phyloP scores from a whole-genome alignment of 352 stramenopile genomes.

The Achlya hypogyna region DNA sequence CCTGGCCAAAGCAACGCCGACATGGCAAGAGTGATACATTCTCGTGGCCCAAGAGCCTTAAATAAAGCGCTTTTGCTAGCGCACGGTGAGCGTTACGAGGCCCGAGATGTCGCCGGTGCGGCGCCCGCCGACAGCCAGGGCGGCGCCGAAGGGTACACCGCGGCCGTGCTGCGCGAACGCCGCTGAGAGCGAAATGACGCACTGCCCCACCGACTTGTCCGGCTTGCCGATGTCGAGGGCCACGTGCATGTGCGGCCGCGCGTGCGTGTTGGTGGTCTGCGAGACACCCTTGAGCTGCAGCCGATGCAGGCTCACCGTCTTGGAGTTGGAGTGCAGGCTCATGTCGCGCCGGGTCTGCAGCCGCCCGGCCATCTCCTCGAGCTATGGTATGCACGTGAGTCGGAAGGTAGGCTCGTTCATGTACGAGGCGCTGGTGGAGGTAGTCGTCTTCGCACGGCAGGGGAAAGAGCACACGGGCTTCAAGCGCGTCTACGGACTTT shows the following conservation, averaged over 20 bases:
- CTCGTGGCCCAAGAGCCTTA: not conserved
- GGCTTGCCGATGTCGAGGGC: conserved; percentile 9
- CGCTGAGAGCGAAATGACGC: conserved; percentile 11
- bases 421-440: conserved; percentile 19
- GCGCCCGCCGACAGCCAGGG: conserved; percentile 2
- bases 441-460: conserved; percentile 70
- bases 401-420: conserved; percentile 30
- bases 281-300: not conserved
- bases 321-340: conserved; percentile 1
- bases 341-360: not conserved
- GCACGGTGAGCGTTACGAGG: not conserved
- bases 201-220: conserved; percentile 5
- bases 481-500: not conserved
- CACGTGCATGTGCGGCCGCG: conserved; percentile 7
- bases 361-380: not conserved
- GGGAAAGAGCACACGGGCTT: conserved; percentile 46
- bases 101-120: conserved; percentile 2
- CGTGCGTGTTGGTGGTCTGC: not conserved
- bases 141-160: not conserved
- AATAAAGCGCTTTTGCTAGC: not conserved
- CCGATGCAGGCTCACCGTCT: not conserved
- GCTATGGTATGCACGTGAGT: not conserved
- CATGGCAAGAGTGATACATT: conserved; percentile 17
- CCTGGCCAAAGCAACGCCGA: conserved; percentile 15
- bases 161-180: not conserved